These are phyloP conservation scores for Nakaseomyces uthaithaninus DNA, from an alignment of 1,139 yeast genomes.

Conservation along the genomic window DNA sequence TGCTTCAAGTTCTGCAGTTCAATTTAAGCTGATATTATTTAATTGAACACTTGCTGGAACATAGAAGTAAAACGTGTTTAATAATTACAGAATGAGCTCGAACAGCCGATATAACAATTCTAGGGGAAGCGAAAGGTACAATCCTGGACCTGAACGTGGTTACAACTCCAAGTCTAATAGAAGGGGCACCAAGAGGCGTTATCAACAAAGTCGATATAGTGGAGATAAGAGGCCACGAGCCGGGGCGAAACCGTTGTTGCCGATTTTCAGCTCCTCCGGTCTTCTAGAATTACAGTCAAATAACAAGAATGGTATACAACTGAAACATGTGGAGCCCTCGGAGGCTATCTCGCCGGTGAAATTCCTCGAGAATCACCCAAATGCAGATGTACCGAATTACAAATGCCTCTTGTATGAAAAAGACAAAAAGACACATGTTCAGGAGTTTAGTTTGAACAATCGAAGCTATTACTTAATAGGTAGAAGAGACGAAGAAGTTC, in stretches of 20 bases:
- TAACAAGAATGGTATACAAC: constrained; percentile 34
- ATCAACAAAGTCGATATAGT: neutral
- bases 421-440: constrained; percentile 16
- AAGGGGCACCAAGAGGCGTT: neutral
- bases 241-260: constrained; percentile 12
- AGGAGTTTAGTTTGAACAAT: constrained; percentile 29
- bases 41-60: too few relatives aligned
- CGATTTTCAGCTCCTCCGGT: constrained; percentile 40
- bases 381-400: constrained; percentile 28
- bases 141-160: too few relatives aligned
- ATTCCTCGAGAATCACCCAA: constrained; percentile 21
- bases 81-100: too few relatives aligned
- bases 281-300: constrained; percentile 40
- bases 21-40: too few relatives aligned
- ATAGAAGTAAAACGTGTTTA: too few relatives aligned
- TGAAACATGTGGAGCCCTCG: constrained; percentile 40
- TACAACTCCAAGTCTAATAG: too few relatives aligned
- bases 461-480: constrained; percentile 39
- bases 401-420: constrained; percentile 20
- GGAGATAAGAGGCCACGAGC: constrained; percentile 5
- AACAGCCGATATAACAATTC: too few relatives aligned
- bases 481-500: constrained; percentile 9
- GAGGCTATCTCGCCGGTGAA: constrained; percentile 35
- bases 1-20: too few relatives aligned
- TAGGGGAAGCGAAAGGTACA: too few relatives aligned